phyloP scores from a whole-genome alignment of 768 basidiomycete species.

The Mycena venus region DNA sequence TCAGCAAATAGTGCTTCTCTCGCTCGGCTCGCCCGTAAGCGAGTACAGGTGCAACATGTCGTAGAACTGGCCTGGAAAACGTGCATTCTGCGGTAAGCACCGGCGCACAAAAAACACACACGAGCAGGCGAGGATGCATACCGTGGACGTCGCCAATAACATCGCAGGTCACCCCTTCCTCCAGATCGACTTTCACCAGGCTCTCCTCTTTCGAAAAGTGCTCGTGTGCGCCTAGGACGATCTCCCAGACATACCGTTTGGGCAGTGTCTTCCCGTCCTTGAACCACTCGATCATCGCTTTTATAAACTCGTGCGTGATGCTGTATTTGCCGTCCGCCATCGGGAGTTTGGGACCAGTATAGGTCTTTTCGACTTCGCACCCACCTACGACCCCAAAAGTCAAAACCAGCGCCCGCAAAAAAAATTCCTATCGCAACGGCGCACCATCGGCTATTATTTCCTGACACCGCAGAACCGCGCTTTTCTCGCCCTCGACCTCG shows the following conservation, averaged over 20 bases:
- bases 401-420: neutral
- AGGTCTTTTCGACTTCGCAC: slow-evolving; percentile 81
- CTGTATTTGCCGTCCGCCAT: slow-evolving; percentile 75
- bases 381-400: slow-evolving; percentile 60
- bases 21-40: slow-evolving; percentile 86
- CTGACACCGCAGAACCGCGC: slow-evolving; percentile 77
- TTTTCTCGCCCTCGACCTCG: slow-evolving; percentile 90
- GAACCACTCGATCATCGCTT: slow-evolving; percentile 91
- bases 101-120: neutral
- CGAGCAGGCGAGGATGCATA: neutral
- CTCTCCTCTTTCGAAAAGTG: slow-evolving; percentile 84
- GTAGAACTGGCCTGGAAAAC: slow-evolving; percentile 86
- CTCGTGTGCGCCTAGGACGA: slow-evolving; percentile 87
- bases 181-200: slow-evolving; percentile 81
- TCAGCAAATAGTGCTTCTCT: slow-evolving; percentile 87
- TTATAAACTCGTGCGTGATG: slow-evolving; percentile 85
- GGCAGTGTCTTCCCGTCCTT: slow-evolving; percentile 94
- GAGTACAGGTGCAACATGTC: slow-evolving; percentile 91
- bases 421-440: slow-evolving; percentile 11
- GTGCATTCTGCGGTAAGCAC: neutral
- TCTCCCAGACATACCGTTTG: slow-evolving; percentile 95
- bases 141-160: slow-evolving; percentile 98
- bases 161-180: slow-evolving; percentile 86
- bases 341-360: slow-evolving; percentile 80
- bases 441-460: slow-evolving; percentile 86